phyloP scores from a whole-genome alignment of 2,329 filamentous ascomycete genomes.

The Claviceps sp. region DNA sequence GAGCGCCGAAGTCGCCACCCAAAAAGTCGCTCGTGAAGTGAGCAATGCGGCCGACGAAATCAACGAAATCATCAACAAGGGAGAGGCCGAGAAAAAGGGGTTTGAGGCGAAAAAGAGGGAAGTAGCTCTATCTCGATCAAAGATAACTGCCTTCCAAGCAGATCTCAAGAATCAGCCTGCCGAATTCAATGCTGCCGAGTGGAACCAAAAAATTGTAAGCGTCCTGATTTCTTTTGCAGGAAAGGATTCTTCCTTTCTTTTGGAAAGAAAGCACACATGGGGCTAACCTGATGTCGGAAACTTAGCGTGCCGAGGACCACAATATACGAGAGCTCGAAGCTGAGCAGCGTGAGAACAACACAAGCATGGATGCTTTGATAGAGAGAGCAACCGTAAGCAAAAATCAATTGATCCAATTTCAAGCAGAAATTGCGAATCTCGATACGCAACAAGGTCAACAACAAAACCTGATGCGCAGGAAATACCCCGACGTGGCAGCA shows the following conservation, averaged over 20 bases:
- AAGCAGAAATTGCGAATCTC: constrained; percentile 42
- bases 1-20: constrained; percentile 37
- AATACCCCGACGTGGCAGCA: constrained; percentile 49
- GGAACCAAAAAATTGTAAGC: constrained; percentile 60
- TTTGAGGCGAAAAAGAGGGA: constrained; percentile 39
- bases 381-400: constrained; percentile 28
- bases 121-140: constrained; percentile 33
- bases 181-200: constrained; percentile 55
- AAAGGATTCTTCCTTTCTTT: not conserved
- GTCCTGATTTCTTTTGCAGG: not conserved
- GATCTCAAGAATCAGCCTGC: constrained; percentile 47
- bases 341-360: constrained; percentile 22
- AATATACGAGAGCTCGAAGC: constrained; percentile 36
- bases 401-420: constrained; percentile 22
- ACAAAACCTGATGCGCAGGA: constrained; percentile 45
- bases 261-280: not conserved
- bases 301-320: constrained; percentile 48
- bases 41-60: constrained; percentile 23
- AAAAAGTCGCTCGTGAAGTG: constrained; percentile 28
- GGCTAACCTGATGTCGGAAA: constrained; percentile 7
- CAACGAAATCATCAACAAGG: constrained; percentile 28
- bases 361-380: constrained; percentile 28
- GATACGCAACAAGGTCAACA: constrained; percentile 66
- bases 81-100: constrained; percentile 37
- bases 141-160: constrained; percentile 50